Evolutionary conservation across 345 rosid species (phyloP).

Genomic region (Arabidopsis suecica): DNA sequence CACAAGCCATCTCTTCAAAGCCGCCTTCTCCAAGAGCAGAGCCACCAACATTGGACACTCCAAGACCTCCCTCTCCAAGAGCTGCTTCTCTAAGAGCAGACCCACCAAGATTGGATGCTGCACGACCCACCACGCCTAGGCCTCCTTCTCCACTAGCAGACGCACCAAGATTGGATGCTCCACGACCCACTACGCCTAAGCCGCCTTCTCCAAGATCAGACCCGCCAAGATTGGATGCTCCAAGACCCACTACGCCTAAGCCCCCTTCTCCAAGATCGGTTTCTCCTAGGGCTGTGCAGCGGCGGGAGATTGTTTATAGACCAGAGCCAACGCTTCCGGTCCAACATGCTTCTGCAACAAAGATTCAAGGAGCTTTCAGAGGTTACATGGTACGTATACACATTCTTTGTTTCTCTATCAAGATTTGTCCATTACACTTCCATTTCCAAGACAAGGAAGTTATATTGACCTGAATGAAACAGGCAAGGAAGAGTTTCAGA

Average conservation of each 20-base stretch:
- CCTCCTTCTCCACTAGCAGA: slow-evolving; percentile 55
- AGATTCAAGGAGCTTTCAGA: slow-evolving; percentile 85
- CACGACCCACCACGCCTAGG: slow-evolving; percentile 50
- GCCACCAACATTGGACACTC: slow-evolving; percentile 46
- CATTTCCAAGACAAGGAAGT: slow-evolving; percentile 4
- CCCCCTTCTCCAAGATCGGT: slow-evolving; percentile 58
- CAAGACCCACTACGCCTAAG: slow-evolving; percentile 55
- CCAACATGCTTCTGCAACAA: slow-evolving; percentile 81
- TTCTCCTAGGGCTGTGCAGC: slow-evolving; percentile 37
- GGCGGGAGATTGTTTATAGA: slow-evolving; percentile 50
- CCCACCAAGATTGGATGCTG: not conserved
- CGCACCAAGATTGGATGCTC: not conserved
- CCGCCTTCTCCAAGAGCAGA: slow-evolving; percentile 59
- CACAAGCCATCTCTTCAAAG: slow-evolving; percentile 51
- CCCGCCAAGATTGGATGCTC: slow-evolving; percentile 22
- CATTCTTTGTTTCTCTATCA: slow-evolving; percentile 24
- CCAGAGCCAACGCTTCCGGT: slow-evolving; percentile 73
- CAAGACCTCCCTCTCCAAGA: slow-evolving; percentile 19
- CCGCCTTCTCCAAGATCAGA: slow-evolving; percentile 41
- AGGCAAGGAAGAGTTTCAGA: slow-evolving; percentile 94
- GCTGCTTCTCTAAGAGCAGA: slow-evolving; percentile 54
- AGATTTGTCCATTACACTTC: slow-evolving; percentile 9
- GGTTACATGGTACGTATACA: slow-evolving; percentile 68
- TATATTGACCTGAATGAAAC: slow-evolving; percentile 28
- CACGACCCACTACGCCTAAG: slow-evolving; percentile 51